Base-by-base conservation (phyloP, 176 grass and related monocot genomes). In the Carex parvula region DNA sequence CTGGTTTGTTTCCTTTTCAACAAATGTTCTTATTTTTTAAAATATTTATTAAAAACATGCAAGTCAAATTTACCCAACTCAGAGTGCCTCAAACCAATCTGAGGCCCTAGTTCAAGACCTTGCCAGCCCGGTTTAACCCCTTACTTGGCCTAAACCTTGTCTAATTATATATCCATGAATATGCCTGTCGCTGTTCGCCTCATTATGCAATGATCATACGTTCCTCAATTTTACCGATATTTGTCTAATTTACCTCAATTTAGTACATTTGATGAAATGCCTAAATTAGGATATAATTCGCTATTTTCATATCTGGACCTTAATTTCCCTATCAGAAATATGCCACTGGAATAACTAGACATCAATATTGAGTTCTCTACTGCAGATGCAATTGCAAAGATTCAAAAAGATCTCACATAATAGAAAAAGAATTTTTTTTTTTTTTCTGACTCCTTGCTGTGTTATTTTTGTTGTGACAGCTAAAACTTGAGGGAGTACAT, bases 401-500 rank as follows among this genome's bases (percentile, higher is more conserved):
- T 53, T 24, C 4, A 14, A 53, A 75, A 42, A 13, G n/a, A 59
- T 15, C 7, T 79, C 3, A 3, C 22, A 54, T 79, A 59, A 1
- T 30, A 58, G 5, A 79, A 29, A 17, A 79, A 58, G 15, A 79
- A 41, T 82, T 82, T 2, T 33, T 82, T 64, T 44, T 44, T 54
- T 73, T 74, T 60, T 22, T 69, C 60, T 64, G 1, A 33, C 20
- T 60, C 29, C 37, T 73, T 48, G 62, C 35, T 82, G n/a, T 50
- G 21, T 17, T 77, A 22, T 14, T 8, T 70, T 22, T 64, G 30
- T 64, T 84, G 64, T 90, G 74, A 87, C 80, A 98, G 95, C 75
- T 98, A 65, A 79, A 89, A 91, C 91, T 98, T 6, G 86, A 92
- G 70, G 91, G 88, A 2, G 55, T 93, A 84, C 86, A 90, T 54